Evolutionary conservation across 495 filamentous ascomycete genomes (phyloP).

Genomic region (Talaromyces stipitatus): DNA sequence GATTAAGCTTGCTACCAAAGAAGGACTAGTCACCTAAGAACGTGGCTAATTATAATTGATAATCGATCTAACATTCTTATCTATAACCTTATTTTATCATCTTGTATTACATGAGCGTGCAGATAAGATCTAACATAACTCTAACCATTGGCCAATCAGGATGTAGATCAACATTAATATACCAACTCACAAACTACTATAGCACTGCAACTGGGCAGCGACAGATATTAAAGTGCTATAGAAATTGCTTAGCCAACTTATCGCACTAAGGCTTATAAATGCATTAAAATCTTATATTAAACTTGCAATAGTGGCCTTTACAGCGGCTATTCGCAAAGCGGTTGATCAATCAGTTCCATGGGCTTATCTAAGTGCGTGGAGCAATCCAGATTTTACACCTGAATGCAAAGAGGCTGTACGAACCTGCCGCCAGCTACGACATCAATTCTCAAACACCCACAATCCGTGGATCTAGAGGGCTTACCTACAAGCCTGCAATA

Average conservation of each 20-base stretch:
- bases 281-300: not conserved
- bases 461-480: constrained; percentile 1
- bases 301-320: not conserved
- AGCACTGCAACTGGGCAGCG: constrained; percentile 11
- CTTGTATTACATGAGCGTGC: too few species aligned
- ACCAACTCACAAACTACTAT: not conserved
- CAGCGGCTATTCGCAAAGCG: constrained; percentile 14
- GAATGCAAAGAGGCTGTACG: constrained; percentile 9
- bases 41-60: too few species aligned
- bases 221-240: constrained; percentile 7
- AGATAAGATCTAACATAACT: constrained; percentile 4
- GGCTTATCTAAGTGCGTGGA: constrained; percentile 4
- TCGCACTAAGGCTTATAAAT: not conserved
- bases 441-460: not conserved
- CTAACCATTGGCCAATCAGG: constrained; percentile 9
- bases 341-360: constrained; percentile 9
- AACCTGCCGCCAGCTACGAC: not conserved
- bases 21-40: too few species aligned
- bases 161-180: constrained; percentile 8
- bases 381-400: constrained; percentile 5
- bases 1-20: too few species aligned
- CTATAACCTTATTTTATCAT: too few species aligned
- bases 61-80: too few species aligned
- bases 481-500: too few species aligned
- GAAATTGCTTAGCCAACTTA: not conserved